Evolutionary conservation across 305 asterid genomes (phyloP).

Genomic region (Fraxinus floribunda): DNA sequence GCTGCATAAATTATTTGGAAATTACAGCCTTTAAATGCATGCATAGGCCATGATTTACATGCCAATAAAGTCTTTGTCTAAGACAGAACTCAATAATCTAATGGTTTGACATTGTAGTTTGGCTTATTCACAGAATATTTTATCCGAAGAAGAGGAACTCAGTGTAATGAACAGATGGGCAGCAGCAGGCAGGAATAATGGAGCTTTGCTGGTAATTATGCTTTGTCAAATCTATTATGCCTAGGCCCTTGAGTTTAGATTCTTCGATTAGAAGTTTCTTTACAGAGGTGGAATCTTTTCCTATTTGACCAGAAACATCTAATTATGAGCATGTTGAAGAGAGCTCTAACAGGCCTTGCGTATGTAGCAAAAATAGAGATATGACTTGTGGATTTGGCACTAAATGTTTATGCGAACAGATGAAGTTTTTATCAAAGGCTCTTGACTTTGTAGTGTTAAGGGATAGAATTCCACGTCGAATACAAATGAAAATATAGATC

Average conservation of each 20-base stretch:
- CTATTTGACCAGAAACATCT: not conserved
- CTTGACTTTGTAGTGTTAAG: too few species aligned
- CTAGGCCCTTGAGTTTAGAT: conserved; percentile 29
- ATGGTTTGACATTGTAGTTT: conserved; percentile 34
- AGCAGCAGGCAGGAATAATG: conserved; percentile 49
- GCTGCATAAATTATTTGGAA: not conserved
- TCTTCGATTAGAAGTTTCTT: conserved; percentile 37
- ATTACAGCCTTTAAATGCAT: conserved; percentile 5
- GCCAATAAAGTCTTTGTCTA: conserved; percentile 28
- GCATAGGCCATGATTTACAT: conserved; percentile 33
- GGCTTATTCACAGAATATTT: conserved; percentile 21
- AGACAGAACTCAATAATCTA: conserved; percentile 32
- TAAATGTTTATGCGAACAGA: not conserved
- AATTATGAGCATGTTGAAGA: not conserved
- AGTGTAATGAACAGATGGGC: conserved; percentile 32
- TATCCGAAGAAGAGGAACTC: conserved; percentile 32
- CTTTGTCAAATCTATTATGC: conserved; percentile 33
- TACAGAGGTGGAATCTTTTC: not conserved
- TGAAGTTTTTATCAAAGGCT: not conserved
- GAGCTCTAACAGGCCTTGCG: not conserved
- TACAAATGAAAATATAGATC: too few species aligned
- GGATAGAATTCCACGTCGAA: too few species aligned
- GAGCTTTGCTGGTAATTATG: conserved; percentile 40
- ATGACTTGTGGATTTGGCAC: not conserved
- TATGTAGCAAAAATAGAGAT: not conserved